Evolutionary conservation across 2,329 filamentous ascomycete genomes (phyloP).

Genomic region (Dactylellina parvicollis): DNA sequence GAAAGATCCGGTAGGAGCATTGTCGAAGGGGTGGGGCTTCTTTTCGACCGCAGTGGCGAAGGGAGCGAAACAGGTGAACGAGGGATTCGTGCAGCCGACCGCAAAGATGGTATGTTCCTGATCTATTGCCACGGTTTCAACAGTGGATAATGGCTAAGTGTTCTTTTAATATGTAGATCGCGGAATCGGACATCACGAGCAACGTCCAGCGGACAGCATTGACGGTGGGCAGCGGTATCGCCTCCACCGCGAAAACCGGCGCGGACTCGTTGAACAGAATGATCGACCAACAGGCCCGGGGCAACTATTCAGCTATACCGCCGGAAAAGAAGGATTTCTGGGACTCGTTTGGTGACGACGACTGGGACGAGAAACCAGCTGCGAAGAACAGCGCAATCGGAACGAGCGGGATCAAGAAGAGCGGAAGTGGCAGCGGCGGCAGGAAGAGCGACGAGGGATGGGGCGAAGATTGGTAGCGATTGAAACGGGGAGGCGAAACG

Average conservation of each 20-base stretch:
- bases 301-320: slow-evolving; percentile 63
- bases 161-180: slow-evolving; percentile 68
- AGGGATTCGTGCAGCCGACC: slow-evolving; percentile 90
- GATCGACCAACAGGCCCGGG: slow-evolving; percentile 68
- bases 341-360: slow-evolving; percentile 83
- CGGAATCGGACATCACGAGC: slow-evolving; percentile 79
- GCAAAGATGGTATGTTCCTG: slow-evolving; percentile 76
- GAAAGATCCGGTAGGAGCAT: slow-evolving; percentile 84
- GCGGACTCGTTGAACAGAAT: slow-evolving; percentile 72
- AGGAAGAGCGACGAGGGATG: slow-evolving; percentile 58
- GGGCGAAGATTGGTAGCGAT: slow-evolving; percentile 56
- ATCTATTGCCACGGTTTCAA: not conserved
- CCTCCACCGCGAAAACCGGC: slow-evolving; percentile 60
- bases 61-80: slow-evolving; percentile 89
- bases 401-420: slow-evolving; percentile 72
- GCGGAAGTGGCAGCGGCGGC: slow-evolving; percentile 9
- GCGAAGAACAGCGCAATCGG: slow-evolving; percentile 67
- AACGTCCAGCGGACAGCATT: slow-evolving; percentile 65
- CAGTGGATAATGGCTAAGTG: not conserved
- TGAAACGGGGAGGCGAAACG: slow-evolving; percentile 26
- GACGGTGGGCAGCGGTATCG: slow-evolving; percentile 31
- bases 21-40: slow-evolving; percentile 95
- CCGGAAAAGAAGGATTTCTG: slow-evolving; percentile 83
- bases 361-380: slow-evolving; percentile 59
- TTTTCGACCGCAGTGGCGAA: slow-evolving; percentile 87